Evolutionary conservation across 2,329 filamentous ascomycete species (phyloP), one percentile per base, ranked within the genome.

Genomic region (Sordariomycetes sp.): DNA sequence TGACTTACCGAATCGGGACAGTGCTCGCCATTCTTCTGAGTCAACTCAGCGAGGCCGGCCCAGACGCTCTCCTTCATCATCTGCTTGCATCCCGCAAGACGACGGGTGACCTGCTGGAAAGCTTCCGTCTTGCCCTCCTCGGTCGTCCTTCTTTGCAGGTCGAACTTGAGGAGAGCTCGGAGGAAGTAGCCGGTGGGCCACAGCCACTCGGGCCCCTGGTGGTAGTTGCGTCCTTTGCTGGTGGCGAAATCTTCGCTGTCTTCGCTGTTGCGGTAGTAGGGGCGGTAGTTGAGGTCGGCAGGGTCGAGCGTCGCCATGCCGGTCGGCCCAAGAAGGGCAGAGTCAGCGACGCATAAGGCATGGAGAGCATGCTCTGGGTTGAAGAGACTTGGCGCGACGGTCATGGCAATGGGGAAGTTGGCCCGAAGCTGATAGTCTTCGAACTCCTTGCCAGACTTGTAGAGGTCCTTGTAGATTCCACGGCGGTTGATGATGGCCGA

Each of bases 171-270:
- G 43, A 98, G 65, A 2, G 92, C 92, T 32, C 93, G 79, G 16
- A 95, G 68, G 69, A 94, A 98, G 66, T 87, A 98, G 5, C 92
- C 92, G 2, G 86, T 90, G 1, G 90, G 93, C 92, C 92, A 98
- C 17, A 95, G 64, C 92, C 92, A 98, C 57, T 98, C 92, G 0
- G 92, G 93, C 5, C 92, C 92, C 57, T 96, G 90, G 58, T 98
- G 92, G 61, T 98, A 98, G 60, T 96, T 98, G 37, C 92, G 74
- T 32, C 92, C 92, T 60, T 96, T 96, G 46, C 83, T 79, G 0
- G 90, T 96, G 9, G 85, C 75, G 51, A 95, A 96, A 57, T 96
- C 85, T 10, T 75, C 77, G 39, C 82, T 90, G 59, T 98, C 92
- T 50, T 96, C 90, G 45, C 82, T 84, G 63, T 98, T 98, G 66